phyloP scores from a whole-genome alignment of 106 monocot species.

The Acanthochlamys bracteata region DNA sequence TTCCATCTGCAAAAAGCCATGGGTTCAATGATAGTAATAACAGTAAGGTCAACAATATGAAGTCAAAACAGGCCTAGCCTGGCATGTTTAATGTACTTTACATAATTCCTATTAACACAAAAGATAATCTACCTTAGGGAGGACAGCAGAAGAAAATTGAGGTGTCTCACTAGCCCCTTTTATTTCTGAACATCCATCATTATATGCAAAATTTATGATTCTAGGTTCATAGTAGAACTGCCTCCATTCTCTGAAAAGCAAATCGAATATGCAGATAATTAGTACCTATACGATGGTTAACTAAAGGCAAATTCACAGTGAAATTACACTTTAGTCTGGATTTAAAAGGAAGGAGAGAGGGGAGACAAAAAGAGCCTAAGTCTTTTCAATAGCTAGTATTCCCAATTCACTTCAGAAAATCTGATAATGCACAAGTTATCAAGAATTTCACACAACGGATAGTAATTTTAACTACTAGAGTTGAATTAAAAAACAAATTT shows the following conservation, averaged over 20 bases:
- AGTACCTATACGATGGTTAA: too few species aligned
- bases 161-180: slow-evolving; percentile 25
- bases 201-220: slow-evolving; percentile 33
- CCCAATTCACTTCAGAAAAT: not conserved
- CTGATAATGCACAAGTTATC: not conserved
- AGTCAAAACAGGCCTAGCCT: not conserved
- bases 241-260: slow-evolving; percentile 46
- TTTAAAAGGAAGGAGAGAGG: not conserved
- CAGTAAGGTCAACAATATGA: too few species aligned
- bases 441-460: too few species aligned
- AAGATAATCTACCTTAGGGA: slow-evolving; percentile 34
- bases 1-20: slow-evolving; percentile 24
- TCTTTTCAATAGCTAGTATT: not conserved
- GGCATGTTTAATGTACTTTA: not conserved
- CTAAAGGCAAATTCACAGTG: not conserved
- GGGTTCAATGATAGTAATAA: not conserved
- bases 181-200: slow-evolving; percentile 12
- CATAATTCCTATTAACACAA: not conserved
- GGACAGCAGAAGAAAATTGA: slow-evolving; percentile 57
- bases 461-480: too few species aligned
- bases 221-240: slow-evolving; percentile 49
- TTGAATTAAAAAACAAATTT: not conserved
- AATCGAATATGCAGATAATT: not conserved
- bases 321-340: not conserved
- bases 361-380: not conserved